Evolutionary conservation across 768 basidiomycete species (phyloP), one percentile per base, ranked within the genome.

Genomic region (Lentinula aciculospora): DNA sequence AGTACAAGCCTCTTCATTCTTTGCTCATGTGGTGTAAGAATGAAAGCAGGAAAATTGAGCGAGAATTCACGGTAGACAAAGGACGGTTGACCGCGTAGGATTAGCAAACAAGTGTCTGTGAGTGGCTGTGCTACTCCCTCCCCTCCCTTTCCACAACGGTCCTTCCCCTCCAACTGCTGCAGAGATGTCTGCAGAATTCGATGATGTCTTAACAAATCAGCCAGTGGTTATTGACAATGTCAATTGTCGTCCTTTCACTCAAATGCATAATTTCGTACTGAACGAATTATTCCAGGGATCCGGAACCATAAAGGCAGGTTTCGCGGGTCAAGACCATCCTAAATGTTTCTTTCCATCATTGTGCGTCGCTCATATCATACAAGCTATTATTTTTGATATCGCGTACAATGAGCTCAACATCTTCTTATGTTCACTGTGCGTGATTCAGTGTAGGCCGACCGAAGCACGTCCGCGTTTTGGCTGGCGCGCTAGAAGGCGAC

Each of bases 271-370:
- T 63, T 67, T 60, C 10, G 32, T 12, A 62, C 61, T 59, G 64
- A 67, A 66, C 58, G 6, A 39, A 61, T 59, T 55, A 58, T 50
- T 32, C n/a, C 70, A 98, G 94, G 97, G 97, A 61, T 97, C 96
- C 57, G 97, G 97, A 28, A 94, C 93, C 23, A 96, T 99, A 71
- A 99, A 98, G 73, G 97, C 97, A 60, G 97, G 97, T 39, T 99
- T 99, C 69, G 97, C 97, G 55, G 97, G 97, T 46, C 92, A 98
- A 73, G 96, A 98, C 73, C 94, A 97, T 69, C 97, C 97, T 42
- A 97, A 97, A 82, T 98, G 95, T 70, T 98, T 95, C 81, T 98
- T 98, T 68, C 95, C 97, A 61, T 97, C 94, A 62, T 98, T 94
- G 95, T 97, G 75, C 76, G 94, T 85, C 67, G 28, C 67, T n/a